These are phyloP conservation scores for Nemania diffusa DNA, from an alignment of 2,329 filamentous ascomycete species.

Conservation along the genomic window DNA sequence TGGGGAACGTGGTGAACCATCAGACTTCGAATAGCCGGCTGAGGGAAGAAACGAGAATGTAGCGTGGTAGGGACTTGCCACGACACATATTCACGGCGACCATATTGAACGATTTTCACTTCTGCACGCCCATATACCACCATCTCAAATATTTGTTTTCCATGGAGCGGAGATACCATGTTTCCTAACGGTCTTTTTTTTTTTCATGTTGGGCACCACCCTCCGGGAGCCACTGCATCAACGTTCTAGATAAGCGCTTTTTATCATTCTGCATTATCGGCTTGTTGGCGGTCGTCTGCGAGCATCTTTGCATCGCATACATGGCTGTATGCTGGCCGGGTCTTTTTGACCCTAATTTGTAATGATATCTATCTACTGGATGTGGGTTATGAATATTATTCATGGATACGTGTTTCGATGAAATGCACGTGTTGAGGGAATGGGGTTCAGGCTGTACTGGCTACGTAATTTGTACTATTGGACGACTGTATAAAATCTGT, in stretches of 20 bases:
- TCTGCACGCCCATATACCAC: conserved; percentile 33
- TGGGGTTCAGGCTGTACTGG: conserved; percentile 11
- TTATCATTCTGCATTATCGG: conserved; percentile 22
- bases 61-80: conserved; percentile 20
- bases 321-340: conserved; percentile 31
- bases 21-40: conserved; percentile 65
- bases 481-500: conserved; percentile 29
- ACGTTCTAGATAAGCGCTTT: conserved; percentile 28
- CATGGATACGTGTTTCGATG: conserved; percentile 5
- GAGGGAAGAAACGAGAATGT: conserved; percentile 62
- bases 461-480: conserved; percentile 25
- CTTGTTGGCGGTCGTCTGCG: conserved; percentile 26
- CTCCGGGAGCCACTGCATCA: conserved; percentile 24
- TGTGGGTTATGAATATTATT: conserved; percentile 20
- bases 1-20: conserved; percentile 59
- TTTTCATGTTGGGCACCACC: conserved; percentile 25
- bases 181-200: conserved; percentile 31
- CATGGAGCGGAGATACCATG: conserved; percentile 36
- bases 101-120: conserved; percentile 30
- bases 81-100: conserved; percentile 15
- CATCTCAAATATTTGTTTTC: conserved; percentile 33
- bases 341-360: conserved; percentile 42
- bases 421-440: conserved; percentile 12
- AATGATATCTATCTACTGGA: conserved; percentile 40
- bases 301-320: conserved; percentile 28